A percentile compares a stretch with the other conserved stretches of the same genome.
Evolutionary conservation across 306 rosid genomes (phyloP).

Genomic region (Purshia tridentata): DNA sequence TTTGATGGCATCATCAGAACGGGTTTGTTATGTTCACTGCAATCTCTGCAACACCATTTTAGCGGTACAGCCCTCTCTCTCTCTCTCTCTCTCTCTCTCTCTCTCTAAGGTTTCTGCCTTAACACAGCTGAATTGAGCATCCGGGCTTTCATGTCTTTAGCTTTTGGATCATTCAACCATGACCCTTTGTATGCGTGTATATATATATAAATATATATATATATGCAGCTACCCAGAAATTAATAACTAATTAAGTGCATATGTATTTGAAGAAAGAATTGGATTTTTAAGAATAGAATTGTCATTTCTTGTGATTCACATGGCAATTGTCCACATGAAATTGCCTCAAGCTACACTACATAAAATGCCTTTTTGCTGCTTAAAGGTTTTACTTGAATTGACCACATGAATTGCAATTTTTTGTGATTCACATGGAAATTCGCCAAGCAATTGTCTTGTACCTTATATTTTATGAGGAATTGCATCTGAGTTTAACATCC

Average conservation of each 20-base stretch:
- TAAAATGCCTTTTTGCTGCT: slow-evolving; percentile 6
- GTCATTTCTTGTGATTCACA: too few species aligned
- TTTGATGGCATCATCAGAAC: slow-evolving; percentile 79
- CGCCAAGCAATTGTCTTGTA: not conserved
- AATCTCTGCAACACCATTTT: slow-evolving; percentile 99
- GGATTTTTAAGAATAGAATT: not conserved
- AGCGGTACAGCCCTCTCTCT: slow-evolving; percentile 67
- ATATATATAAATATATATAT: too few species aligned
- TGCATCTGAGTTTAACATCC: slow-evolving; percentile 36
- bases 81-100: slow-evolving; percentile 22
- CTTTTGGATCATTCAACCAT: slow-evolving; percentile 14
- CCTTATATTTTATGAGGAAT: slow-evolving; percentile 49
- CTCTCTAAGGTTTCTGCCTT: slow-evolving; percentile 9
- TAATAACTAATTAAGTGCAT: not conserved
- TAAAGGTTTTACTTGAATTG: not conserved
- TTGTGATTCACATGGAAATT: slow-evolving; percentile 22
- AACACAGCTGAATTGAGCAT: slow-evolving; percentile 42
- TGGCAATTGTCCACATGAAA: too few species aligned
- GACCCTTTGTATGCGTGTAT: not conserved
- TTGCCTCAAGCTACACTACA: not conserved
- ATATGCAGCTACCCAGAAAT: not conserved
- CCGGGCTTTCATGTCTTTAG: slow-evolving; percentile 14
- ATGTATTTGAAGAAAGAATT: not conserved
- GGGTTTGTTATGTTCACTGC: slow-evolving; percentile 99
- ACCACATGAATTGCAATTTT: slow-evolving; percentile 6